Evolutionary conservation across 2,329 filamentous ascomycete genomes (phyloP).

Genomic region (Fusarium compactum): DNA sequence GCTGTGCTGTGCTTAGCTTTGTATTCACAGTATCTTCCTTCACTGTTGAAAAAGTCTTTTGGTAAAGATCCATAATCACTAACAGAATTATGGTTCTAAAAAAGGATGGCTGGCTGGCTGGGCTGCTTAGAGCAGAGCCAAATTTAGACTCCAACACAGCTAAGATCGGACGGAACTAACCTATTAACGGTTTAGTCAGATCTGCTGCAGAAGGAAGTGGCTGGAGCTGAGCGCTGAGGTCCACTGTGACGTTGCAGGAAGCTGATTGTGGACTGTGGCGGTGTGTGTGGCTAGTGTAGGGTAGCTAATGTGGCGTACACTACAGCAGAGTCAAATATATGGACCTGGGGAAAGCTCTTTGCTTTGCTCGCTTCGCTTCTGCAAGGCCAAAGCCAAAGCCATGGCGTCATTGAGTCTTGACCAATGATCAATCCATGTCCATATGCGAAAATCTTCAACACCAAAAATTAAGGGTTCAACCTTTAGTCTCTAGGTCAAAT

Average conservation of each 20-base stretch:
- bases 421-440: slow-evolving; percentile 37
- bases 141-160: slow-evolving; percentile 40
- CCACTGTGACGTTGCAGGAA: slow-evolving; percentile 32
- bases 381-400: slow-evolving; percentile 28
- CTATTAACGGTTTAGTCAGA: not conserved
- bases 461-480: slow-evolving; percentile 19
- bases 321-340: not conserved
- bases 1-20: not conserved
- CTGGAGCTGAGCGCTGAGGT: slow-evolving; percentile 21
- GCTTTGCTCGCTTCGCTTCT: slow-evolving; percentile 26
- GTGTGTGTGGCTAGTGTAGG: slow-evolving; percentile 13
- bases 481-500: not conserved
- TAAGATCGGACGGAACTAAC: slow-evolving; percentile 30
- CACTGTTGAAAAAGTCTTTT: slow-evolving; percentile 22
- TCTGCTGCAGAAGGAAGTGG: slow-evolving; percentile 22
- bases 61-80: slow-evolving; percentile 2
- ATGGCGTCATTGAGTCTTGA: slow-evolving; percentile 26
- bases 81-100: slow-evolving; percentile 16
- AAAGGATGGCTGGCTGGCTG: slow-evolving; percentile 13
- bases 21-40: slow-evolving; percentile 34
- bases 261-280: not conserved
- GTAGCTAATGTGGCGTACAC: slow-evolving; percentile 15
- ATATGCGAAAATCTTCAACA: slow-evolving; percentile 27
- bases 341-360: slow-evolving; percentile 34
- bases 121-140: slow-evolving; percentile 38